Base-by-base conservation (phyloP, 306 rosid species). In the Gastrolobium bilobum region DNA sequence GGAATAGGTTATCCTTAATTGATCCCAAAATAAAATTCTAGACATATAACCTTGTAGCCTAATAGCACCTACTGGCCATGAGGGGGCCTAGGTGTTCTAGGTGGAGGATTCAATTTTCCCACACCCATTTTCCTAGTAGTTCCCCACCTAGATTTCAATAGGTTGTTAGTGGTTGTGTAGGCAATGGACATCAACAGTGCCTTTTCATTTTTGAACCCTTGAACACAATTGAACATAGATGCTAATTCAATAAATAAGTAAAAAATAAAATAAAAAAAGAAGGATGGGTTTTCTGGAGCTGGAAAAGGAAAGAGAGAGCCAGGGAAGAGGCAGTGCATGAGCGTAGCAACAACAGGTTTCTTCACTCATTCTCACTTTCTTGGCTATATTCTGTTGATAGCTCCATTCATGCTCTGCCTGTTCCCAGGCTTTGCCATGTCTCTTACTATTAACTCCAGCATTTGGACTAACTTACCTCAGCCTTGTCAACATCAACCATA, bases 251-350 rank as follows among this genome's bases (percentile, higher is more conserved):
- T 5, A 34, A 13, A 73, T 4, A 31, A 65, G 42, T 3, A 51
- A 43, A 7, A 0, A 34, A n/a, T n/a, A 5, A 40, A 53, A 7
- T 7, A 51, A 51, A 50, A 0, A 3, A 14, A 14, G 10, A 13
- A 20, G 35, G 51, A 7, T 2, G 34, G 44, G 7, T 1, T 4
- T 3, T 15, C 6, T 15, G 35, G 67, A 61, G 39, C 51, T 10
- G n/a, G 31, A 44, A 8, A 62, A 63, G 58, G 59, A 51, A 70
- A 66, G 63, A 54, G 85, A 72, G 26, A 92, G 94, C 97, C 98
- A 93, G 98, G 97, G 97, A 93, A 91, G 97, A 93, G 94, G 97
- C 98, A 91, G 97, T 93, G 97, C 98, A 93, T 93, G 97, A 87
- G 97, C 76, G 82, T 88, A 80, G 86, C 75, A 84, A 81, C 90